Evolutionary conservation across 768 basidiomycete species (phyloP).

Genomic region (Fistulinella prunicolor): DNA sequence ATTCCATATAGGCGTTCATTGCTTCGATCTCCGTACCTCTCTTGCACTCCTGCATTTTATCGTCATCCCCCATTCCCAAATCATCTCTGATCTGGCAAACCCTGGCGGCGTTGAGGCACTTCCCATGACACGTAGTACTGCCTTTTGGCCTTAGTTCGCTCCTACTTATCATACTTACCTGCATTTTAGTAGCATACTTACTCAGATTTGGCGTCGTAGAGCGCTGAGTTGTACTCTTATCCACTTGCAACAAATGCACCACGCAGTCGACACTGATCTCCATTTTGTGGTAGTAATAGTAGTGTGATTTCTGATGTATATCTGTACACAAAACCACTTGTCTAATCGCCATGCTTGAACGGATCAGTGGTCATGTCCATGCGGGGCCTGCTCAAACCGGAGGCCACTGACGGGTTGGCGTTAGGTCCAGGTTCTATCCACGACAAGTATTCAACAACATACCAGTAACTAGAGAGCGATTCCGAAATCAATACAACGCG

Average conservation of each 20-base stretch:
- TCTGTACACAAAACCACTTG: conserved; percentile 9
- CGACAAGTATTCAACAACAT: conserved; percentile 14
- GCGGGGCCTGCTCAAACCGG: conserved; percentile 82
- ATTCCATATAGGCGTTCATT: conserved; percentile 27
- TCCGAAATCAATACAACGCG: conserved; percentile 1
- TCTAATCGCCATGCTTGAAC: no score
- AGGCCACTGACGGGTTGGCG: conserved; percentile 58
- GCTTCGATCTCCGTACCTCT: conserved; percentile 27
- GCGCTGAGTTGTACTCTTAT: conserved; percentile 32
- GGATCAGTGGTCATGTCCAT: conserved; percentile 49
- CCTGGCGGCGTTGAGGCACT: conserved; percentile 5
- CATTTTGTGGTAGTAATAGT: conserved; percentile 7
- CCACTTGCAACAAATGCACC: conserved; percentile 24
- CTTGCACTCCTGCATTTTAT: conserved; percentile 25
- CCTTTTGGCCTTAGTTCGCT: conserved; percentile 17
- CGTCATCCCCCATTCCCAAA: conserved; percentile 7
- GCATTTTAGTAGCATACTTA: conserved; percentile 34
- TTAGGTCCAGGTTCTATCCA: conserved; percentile 3
- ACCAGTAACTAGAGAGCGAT: conserved; percentile 47
- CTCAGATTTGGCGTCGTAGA: conserved; percentile 30
- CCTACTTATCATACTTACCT: conserved; percentile 31
- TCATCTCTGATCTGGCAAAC: conserved; percentile 16
- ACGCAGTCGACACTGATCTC: conserved; percentile 13
- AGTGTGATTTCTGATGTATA: conserved; percentile 9
- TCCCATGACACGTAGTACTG: conserved; percentile 14